Conservation (phyloP, 192 early-diverging fungal genomes). For the Coemansia sp. region DNA sequence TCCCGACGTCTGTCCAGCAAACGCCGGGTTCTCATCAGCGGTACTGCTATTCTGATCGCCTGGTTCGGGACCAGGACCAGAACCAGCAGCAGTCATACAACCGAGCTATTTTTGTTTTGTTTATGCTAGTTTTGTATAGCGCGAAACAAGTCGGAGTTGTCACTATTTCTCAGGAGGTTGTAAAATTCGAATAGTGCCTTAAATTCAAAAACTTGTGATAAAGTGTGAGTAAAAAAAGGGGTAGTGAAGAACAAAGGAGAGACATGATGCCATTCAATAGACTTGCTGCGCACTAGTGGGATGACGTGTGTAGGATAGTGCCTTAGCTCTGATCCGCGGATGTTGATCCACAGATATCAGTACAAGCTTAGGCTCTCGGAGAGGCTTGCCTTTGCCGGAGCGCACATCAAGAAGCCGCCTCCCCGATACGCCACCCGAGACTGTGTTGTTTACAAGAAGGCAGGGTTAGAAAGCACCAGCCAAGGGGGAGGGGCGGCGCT, state of each 20-base stretch:
- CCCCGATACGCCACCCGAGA: background rate
- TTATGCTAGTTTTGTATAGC: background rate
- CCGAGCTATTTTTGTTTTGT: background rate
- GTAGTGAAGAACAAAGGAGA: background rate
- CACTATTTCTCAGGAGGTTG: background rate
- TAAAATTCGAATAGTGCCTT: background rate
- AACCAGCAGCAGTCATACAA: background rate
- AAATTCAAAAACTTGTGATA: background rate
- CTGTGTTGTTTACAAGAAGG: background rate
- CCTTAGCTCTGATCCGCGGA: background rate
- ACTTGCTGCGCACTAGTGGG: slow-evolving; percentile 1
- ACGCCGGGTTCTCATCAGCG: background rate
- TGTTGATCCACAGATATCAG: background rate
- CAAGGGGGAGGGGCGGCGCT: slow-evolving; percentile 6
- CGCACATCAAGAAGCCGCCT: slow-evolving; percentile 3
- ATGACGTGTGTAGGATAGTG: background rate
- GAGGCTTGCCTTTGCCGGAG: background rate
- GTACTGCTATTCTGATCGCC: background rate
- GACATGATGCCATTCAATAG: background rate
- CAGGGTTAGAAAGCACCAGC: background rate
- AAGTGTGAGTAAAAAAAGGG: background rate
- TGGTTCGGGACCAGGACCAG: slow-evolving; percentile 1
- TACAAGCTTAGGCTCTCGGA: background rate
- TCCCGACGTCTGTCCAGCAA: background rate
- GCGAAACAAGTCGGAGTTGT: background rate